These are phyloP conservation scores for Alternaria panax DNA, from an alignment of 2,329 filamentous ascomycete species.

Conservation along the genomic window DNA sequence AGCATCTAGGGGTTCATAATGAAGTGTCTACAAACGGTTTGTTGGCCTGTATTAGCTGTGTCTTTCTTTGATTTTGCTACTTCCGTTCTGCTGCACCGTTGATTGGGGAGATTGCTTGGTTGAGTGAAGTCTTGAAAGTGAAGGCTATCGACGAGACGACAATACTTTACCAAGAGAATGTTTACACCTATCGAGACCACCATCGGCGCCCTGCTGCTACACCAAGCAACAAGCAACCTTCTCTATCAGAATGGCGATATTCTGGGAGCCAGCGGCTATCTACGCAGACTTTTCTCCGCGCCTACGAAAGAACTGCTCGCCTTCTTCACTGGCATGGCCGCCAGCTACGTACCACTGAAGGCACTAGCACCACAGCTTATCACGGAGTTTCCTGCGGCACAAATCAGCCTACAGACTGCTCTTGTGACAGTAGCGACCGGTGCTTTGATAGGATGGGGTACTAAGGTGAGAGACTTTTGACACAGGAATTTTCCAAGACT, in stretches of 20 bases:
- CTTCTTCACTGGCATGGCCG: conserved; percentile 56
- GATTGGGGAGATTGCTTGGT: background rate
- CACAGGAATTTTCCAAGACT: background rate
- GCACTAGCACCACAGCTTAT: conserved; percentile 55
- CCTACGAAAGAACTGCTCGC: conserved; percentile 54
- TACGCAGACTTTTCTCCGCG: conserved; percentile 52
- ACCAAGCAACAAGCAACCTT: conserved; percentile 59
- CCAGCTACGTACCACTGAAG: conserved; percentile 54
- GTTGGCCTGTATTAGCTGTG: background rate
- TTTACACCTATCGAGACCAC: conserved; percentile 62
- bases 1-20: conserved; percentile 5
- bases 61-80: background rate
- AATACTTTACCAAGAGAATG: conserved; percentile 47
- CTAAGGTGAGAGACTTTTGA: conserved; percentile 52
- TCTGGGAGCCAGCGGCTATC: conserved; percentile 59
- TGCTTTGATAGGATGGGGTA: conserved; percentile 59
- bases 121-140: background rate
- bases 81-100: background rate
- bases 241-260: conserved; percentile 61
- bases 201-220: conserved; percentile 59
- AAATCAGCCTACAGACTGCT: conserved; percentile 45
- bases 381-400: conserved; percentile 52
- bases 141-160: background rate
- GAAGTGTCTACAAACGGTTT: conserved; percentile 6
- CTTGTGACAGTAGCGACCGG: conserved; percentile 53